phyloP scores from a whole-genome alignment of 2,329 filamentous ascomycete species.

The Cladophialophora immunda region DNA sequence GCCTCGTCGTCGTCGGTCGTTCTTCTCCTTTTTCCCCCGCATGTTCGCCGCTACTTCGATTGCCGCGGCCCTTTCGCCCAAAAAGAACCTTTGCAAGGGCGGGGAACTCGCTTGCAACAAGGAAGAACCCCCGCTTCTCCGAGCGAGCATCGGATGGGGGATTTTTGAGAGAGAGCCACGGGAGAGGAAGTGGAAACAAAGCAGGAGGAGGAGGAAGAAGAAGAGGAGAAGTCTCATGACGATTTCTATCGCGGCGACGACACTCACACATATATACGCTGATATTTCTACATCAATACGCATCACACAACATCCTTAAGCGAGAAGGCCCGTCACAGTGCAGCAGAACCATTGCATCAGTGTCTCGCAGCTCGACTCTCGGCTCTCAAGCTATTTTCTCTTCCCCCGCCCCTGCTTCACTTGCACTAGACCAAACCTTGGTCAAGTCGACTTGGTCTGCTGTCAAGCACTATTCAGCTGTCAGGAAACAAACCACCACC shows the following conservation, averaged over 20 bases:
- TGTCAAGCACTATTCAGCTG: not conserved
- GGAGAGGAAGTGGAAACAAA: too few species aligned
- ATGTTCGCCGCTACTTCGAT: not conserved
- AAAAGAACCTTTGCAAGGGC: not conserved
- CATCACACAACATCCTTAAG: not conserved
- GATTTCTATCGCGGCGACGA: not conserved
- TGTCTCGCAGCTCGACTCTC: not conserved
- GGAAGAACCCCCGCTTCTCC: slow-evolving; percentile 3
- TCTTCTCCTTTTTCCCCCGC: not conserved
- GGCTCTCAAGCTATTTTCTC: not conserved
- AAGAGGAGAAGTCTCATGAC: slow-evolving; percentile 4
- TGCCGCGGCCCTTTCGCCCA: slow-evolving; percentile 1
- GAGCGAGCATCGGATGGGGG: not conserved
- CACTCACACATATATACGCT: not conserved
- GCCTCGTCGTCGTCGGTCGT: not conserved
- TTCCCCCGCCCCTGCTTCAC: not conserved
- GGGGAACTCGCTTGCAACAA: not conserved
- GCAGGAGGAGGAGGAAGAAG: not conserved
- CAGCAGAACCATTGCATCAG: not conserved
- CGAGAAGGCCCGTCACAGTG: not conserved
- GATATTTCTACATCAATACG: not conserved
- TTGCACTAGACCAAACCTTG: not conserved
- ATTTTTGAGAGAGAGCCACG: not conserved
- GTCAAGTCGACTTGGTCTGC: not conserved
- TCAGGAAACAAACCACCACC: not conserved